Percentiles rank a stretch among this genome's conserved stretches.
phyloP scores from a whole-genome alignment of 2,329 filamentous ascomycete genomes.

The Colletotrichum graminicola region DNA sequence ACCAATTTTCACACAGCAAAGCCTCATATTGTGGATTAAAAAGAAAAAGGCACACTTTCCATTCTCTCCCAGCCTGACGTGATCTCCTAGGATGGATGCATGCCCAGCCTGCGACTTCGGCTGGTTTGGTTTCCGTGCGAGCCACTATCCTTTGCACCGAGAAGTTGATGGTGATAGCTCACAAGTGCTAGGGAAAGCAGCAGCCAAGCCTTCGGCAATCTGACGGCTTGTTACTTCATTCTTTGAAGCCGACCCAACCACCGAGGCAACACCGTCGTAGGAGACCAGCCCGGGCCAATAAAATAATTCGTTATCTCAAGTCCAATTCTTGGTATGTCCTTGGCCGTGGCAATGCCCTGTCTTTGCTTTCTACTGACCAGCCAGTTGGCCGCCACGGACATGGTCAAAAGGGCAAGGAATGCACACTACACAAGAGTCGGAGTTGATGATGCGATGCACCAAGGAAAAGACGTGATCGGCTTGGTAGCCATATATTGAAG shows the following conservation, averaged over 20 bases:
- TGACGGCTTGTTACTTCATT: not conserved
- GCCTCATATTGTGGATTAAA: not conserved
- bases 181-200: too few species aligned
- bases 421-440: not conserved
- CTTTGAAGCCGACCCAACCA: too few species aligned
- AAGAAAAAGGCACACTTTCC: not conserved
- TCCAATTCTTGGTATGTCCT: conserved; percentile 28
- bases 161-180: not conserved
- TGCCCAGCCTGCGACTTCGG: not conserved
- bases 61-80: conserved; percentile 7
- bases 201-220: conserved; percentile 14
- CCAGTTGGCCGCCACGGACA: too few species aligned
- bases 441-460: conserved; percentile 33
- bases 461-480: conserved; percentile 34
- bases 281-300: not conserved
- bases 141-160: not conserved
- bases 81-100: not conserved
- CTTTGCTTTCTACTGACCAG: not conserved
- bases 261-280: not conserved
- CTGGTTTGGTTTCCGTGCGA: not conserved
- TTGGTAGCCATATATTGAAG: not conserved
- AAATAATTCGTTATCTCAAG: not conserved
- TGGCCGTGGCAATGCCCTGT: conserved; percentile 29
- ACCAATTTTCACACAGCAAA: not conserved
- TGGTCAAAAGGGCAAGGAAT: too few species aligned